Conservation (phyloP, 192 early-diverging fungal genomes). For the Entomortierella parvispora region DNA sequence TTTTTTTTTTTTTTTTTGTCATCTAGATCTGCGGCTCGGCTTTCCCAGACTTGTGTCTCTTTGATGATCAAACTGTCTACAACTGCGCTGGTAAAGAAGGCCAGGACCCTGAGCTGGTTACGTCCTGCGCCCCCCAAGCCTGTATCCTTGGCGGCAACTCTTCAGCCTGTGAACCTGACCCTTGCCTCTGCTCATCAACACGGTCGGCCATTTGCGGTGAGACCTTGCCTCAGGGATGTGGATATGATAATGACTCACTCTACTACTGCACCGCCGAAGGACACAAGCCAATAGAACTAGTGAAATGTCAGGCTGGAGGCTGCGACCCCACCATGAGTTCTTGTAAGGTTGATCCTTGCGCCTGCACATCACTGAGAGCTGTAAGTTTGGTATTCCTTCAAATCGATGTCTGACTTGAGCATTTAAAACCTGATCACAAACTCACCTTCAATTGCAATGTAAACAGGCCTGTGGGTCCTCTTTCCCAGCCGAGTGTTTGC, state of each 20-base stretch:
- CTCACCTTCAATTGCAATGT: no score
- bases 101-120: no score
- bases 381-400: slow-evolving; percentile 1
- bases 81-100: no score
- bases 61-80: no score
- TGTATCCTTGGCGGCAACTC: no score
- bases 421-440: no score
- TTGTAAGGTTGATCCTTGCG: slow-evolving; percentile 8
- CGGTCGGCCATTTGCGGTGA: background rate
- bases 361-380: background rate
- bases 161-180: background rate
- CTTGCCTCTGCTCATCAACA: background rate
- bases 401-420: no score
- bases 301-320: background rate
- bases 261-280: background rate
- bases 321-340: background rate
- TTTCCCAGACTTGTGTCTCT: no score
- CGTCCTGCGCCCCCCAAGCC: no score
- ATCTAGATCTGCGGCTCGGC: no score
- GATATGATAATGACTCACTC: background rate
- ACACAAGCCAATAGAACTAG: background rate
- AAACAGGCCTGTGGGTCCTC: slow-evolving; percentile 8
- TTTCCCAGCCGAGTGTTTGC: background rate
- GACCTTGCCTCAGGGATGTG: background rate
- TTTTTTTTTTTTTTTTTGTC: background rate